These are phyloP conservation scores for Colletotrichum lentis DNA, from an alignment of 2,329 filamentous ascomycete species.

Conservation along the genomic window DNA sequence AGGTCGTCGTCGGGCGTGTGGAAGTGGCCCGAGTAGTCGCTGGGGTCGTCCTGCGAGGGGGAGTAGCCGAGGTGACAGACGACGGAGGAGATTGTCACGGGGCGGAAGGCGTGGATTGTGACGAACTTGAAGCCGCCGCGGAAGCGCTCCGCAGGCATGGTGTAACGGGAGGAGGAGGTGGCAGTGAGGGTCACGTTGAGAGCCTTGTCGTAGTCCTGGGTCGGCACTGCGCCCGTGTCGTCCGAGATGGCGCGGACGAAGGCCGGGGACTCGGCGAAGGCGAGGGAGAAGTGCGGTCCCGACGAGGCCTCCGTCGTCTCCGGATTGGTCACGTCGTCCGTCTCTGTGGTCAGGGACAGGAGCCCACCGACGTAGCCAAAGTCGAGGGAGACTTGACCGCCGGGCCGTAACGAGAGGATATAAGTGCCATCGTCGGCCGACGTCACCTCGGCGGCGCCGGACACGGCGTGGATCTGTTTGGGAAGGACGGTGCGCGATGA, in stretches of 20 bases:
- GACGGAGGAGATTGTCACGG: conserved; percentile 43
- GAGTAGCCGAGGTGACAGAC: conserved; percentile 45
- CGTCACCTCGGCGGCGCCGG: conserved; percentile 20
- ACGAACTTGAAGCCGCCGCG: conserved; percentile 57
- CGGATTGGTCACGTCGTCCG: not conserved
- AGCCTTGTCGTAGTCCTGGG: conserved; percentile 41
- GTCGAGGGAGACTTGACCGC: conserved; percentile 37
- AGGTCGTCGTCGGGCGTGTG: conserved; percentile 52
- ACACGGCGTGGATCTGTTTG: conserved; percentile 27
- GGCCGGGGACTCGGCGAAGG: conserved; percentile 41
- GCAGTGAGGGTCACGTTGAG: conserved; percentile 38
- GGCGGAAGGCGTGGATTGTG: conserved; percentile 44
- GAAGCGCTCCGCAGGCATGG: conserved; percentile 45
- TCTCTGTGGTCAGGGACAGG: conserved; percentile 28
- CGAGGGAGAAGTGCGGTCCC: conserved; percentile 39
- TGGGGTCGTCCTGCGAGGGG: conserved; percentile 49
- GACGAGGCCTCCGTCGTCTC: not conserved
- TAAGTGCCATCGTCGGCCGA: conserved; percentile 18
- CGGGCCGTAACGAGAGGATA: conserved; percentile 10
- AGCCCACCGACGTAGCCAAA: conserved; percentile 39
- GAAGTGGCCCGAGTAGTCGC: conserved; percentile 56
- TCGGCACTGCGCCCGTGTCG: conserved; percentile 40
- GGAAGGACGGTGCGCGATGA: conserved; percentile 29
- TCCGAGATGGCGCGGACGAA: conserved; percentile 42
- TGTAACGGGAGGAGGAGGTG: conserved; percentile 20